Evolutionary conservation across 1,284 basidiomycete species (phyloP).

Genomic region (Entoloma clypeatum): DNA sequence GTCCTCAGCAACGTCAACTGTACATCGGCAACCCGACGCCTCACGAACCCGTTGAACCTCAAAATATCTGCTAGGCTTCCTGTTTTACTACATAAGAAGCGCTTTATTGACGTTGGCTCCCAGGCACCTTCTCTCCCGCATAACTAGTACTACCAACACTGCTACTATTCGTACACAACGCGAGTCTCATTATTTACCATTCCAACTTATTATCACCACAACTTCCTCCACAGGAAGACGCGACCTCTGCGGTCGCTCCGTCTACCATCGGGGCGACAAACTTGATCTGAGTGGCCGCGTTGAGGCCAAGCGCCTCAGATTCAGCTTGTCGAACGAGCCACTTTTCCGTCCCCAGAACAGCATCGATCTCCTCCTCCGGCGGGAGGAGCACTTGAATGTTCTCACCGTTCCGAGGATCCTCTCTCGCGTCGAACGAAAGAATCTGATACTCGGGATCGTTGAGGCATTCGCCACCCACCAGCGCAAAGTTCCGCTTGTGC

Average conservation of each 20-base stretch:
- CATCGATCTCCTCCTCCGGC: slow-evolving; percentile 55
- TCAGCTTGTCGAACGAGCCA: slow-evolving; percentile 58
- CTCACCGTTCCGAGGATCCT: slow-evolving; percentile 36
- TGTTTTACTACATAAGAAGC: too few species aligned
- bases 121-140: too few species aligned
- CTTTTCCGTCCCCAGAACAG: slow-evolving; percentile 61
- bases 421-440: slow-evolving; percentile 59
- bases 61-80: too few species aligned
- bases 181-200: slow-evolving; percentile 19
- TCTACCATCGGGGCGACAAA: slow-evolving; percentile 31
- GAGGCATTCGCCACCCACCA: slow-evolving; percentile 56
- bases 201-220: slow-evolving; percentile 19
- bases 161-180: too few species aligned
- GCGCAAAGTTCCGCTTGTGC: slow-evolving; percentile 69
- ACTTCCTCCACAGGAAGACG: slow-evolving; percentile 10
- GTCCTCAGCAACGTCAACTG: too few species aligned
- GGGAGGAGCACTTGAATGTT: slow-evolving; percentile 57
- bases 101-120: too few species aligned
- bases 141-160: too few species aligned
- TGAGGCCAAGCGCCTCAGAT: slow-evolving; percentile 42
- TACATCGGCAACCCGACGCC: too few species aligned
- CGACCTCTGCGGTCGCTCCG: slow-evolving; percentile 7
- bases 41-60: too few species aligned
- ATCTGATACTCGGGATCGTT: slow-evolving; percentile 66
- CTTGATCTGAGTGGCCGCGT: slow-evolving; percentile 40